These are phyloP conservation scores for Tuber brumale DNA, from an alignment of 495 filamentous ascomycete genomes.

Conservation along the genomic window DNA sequence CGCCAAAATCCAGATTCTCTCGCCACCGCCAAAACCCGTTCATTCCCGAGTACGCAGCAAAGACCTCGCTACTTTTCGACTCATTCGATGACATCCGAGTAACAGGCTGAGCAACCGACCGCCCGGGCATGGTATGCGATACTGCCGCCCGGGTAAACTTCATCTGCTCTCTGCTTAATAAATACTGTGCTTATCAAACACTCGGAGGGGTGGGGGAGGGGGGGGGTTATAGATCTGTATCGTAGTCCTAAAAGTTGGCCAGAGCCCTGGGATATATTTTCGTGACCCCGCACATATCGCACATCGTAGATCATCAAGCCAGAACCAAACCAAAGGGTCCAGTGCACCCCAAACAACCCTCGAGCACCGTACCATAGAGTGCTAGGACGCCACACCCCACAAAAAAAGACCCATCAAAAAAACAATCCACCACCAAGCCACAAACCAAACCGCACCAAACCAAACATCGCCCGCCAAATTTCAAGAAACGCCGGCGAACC, in stretches of 20 bases:
- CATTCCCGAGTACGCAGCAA: background rate
- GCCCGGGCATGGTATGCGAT: background rate
- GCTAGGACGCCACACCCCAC: background rate
- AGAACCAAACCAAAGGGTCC: background rate
- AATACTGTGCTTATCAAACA: background rate
- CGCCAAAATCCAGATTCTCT: background rate
- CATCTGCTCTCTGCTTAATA: background rate
- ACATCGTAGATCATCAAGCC: background rate
- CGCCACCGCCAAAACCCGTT: background rate
- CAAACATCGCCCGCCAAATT: background rate
- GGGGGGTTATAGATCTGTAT: background rate
- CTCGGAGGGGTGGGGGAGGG: no score
- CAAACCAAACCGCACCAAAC: background rate
- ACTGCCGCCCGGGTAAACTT: background rate
- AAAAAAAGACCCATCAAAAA: background rate
- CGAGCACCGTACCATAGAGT: background rate
- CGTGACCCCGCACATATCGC: background rate
- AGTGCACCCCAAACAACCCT: background rate
- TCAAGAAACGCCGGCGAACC: constrained; percentile 3
- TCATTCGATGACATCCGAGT: background rate
- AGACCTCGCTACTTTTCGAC: background rate
- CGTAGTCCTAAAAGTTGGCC: background rate
- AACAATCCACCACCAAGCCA: background rate
- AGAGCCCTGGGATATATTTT: background rate
- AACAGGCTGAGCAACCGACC: background rate